phyloP scores from a whole-genome alignment of 1,139 yeast species.

The Geotrichum histeridarum region DNA sequence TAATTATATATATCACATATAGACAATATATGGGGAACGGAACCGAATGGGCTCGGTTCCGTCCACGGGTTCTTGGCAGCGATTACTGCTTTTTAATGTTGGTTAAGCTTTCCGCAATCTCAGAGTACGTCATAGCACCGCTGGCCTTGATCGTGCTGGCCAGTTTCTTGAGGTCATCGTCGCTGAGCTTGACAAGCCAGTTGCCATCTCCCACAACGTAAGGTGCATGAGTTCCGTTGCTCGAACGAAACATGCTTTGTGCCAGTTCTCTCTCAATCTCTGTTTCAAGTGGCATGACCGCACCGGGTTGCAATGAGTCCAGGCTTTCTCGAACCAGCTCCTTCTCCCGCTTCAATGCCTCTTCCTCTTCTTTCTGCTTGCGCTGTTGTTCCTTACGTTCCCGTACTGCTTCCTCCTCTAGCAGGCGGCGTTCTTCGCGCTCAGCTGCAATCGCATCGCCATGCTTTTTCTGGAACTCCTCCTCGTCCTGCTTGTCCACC shows the following conservation, averaged over 20 bases:
- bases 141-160: slow-evolving; percentile 6
- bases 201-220: slow-evolving; percentile 17
- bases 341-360: slow-evolving; percentile 3
- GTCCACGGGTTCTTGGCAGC: too few species aligned
- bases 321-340: slow-evolving; percentile 11
- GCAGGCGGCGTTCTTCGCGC: slow-evolving; percentile 14
- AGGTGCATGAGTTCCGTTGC: not conserved
- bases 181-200: slow-evolving; percentile 13
- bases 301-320: slow-evolving; percentile 16
- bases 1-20: not conserved
- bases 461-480: slow-evolving; percentile 17
- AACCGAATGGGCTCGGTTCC: too few species aligned
- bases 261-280: slow-evolving; percentile 15
- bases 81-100: not conserved
- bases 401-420: slow-evolving; percentile 17
- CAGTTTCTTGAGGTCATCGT: slow-evolving; percentile 11
- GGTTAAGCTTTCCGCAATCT: slow-evolving; percentile 13
- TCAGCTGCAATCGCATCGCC: slow-evolving; percentile 18
- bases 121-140: slow-evolving; percentile 13
- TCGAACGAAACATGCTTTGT: not conserved
- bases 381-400: slow-evolving; percentile 15
- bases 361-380: slow-evolving; percentile 17
- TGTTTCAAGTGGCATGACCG: slow-evolving; percentile 2
- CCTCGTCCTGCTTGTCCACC: slow-evolving; percentile 18
- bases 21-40: too few species aligned